Evolutionary conservation across 2,329 filamentous ascomycete species (phyloP).

Genomic region (Fusarium kyushuense): DNA sequence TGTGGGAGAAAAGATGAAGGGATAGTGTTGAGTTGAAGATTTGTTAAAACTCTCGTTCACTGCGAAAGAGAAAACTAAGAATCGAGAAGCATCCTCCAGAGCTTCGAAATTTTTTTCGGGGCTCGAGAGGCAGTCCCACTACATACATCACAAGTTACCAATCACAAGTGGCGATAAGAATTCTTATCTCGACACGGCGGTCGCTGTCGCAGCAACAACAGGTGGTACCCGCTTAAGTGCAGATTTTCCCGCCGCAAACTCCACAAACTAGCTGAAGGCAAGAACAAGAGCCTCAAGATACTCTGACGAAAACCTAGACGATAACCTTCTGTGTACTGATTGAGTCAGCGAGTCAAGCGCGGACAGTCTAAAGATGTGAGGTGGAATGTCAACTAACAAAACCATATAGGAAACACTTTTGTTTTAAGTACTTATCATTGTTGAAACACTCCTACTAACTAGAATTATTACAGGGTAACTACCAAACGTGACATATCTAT

Average conservation of each 20-base stretch:
- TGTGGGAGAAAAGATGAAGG: slow-evolving; percentile 24
- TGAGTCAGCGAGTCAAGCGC: slow-evolving; percentile 9
- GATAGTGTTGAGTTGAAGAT: slow-evolving; percentile 36
- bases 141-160: slow-evolving; percentile 38
- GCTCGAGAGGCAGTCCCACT: slow-evolving; percentile 38
- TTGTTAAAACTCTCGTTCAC: slow-evolving; percentile 37
- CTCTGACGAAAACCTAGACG: slow-evolving; percentile 16
- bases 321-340: too few species aligned
- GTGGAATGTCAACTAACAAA: not conserved
- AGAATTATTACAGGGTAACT: not conserved
- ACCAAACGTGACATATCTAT: not conserved
- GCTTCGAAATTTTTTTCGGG: slow-evolving; percentile 54
- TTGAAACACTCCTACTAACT: not conserved
- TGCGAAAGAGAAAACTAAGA: slow-evolving; percentile 41
- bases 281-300: slow-evolving; percentile 6
- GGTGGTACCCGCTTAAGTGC: slow-evolving; percentile 40
- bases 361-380: not conserved
- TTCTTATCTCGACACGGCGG: slow-evolving; percentile 45
- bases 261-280: slow-evolving; percentile 12
- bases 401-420: not conserved
- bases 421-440: not conserved
- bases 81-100: slow-evolving; percentile 39
- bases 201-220: slow-evolving; percentile 53
- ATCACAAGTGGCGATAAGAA: slow-evolving; percentile 50
- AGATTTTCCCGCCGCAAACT: slow-evolving; percentile 42